phyloP scores from a whole-genome alignment of 164 flowering plant genomes.

The Vitis amurensis region DNA sequence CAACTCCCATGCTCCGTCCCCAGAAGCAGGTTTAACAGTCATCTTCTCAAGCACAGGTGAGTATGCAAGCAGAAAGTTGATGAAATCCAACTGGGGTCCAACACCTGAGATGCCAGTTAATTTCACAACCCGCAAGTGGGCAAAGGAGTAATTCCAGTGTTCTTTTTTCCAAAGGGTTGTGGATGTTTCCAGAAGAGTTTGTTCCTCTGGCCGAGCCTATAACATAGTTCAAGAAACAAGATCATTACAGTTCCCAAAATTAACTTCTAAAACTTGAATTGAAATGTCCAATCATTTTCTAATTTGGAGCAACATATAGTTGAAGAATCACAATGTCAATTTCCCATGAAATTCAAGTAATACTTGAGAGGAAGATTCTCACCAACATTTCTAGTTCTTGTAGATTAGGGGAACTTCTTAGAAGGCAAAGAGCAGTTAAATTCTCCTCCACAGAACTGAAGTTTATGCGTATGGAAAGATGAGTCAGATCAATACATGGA shows the following conservation, averaged over 20 bases:
- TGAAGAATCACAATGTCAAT: not conserved
- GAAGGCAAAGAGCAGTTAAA: constrained; percentile 37
- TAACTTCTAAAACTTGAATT: not conserved
- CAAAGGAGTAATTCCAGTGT: constrained; percentile 19
- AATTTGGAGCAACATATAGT: not conserved
- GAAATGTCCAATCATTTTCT: not conserved
- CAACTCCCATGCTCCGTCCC: constrained; percentile 32
- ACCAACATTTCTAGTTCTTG: constrained; percentile 50
- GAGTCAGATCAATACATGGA: constrained; percentile 36
- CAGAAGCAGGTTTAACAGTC: constrained; percentile 40
- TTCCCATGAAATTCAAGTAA: not conserved
- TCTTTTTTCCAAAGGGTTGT: constrained; percentile 22
- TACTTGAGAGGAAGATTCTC: constrained; percentile 11
- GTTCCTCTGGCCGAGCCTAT: constrained; percentile 43
- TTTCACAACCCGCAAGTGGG: constrained; percentile 34
- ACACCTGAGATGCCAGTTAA: constrained; percentile 34
- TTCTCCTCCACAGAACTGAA: constrained; percentile 35
- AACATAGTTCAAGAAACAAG: not conserved
- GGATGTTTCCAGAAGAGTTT: not conserved
- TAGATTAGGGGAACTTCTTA: constrained; percentile 50
- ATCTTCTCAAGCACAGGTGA: constrained; percentile 53
- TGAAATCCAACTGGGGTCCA: constrained; percentile 39
- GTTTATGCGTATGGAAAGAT: constrained; percentile 42
- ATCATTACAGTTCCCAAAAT: not conserved
- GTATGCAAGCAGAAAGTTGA: constrained; percentile 45